phyloP scores from a whole-genome alignment of 495 filamentous ascomycete genomes.

The Penicillium fimorum region DNA sequence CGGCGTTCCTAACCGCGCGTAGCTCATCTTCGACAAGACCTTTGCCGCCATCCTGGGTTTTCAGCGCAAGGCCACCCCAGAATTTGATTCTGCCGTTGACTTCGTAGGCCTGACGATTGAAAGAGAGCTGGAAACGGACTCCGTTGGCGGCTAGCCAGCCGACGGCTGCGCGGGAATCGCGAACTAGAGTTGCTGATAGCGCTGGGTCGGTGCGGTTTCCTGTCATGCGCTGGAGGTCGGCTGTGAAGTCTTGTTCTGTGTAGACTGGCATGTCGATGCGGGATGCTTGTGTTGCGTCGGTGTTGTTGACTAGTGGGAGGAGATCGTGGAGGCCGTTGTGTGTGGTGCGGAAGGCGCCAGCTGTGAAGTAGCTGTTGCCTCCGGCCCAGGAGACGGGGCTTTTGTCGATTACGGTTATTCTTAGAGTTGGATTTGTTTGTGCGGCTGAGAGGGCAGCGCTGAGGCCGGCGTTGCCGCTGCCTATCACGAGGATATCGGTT shows the following conservation, averaged over 20 bases:
- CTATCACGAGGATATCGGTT: conserved; percentile 53
- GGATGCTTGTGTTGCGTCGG: conserved; percentile 28
- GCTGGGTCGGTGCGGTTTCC: conserved; percentile 44
- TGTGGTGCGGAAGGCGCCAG: conserved; percentile 52
- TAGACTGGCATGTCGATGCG: conserved; percentile 49
- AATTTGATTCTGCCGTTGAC: conserved; percentile 56
- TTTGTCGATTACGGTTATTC: conserved; percentile 53
- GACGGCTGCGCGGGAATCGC: conserved; percentile 45
- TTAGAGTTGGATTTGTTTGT: conserved; percentile 31
- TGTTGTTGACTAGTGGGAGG: conserved; percentile 48
- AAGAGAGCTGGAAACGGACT: conserved; percentile 54
- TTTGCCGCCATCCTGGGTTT: conserved; percentile 57
- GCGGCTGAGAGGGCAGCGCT: conserved; percentile 51
- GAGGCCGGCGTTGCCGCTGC: conserved; percentile 60
- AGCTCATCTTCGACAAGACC: conserved; percentile 51
- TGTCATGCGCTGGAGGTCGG: conserved; percentile 52
- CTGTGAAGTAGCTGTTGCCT: conserved; percentile 59
- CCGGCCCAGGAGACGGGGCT: conserved; percentile 52
- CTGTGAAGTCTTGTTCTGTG: conserved; percentile 41
- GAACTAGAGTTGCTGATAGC: conserved; percentile 45
- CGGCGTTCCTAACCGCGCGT: conserved; percentile 37
- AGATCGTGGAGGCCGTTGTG: conserved; percentile 49
- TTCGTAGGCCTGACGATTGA: conserved; percentile 60
- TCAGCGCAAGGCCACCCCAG: conserved; percentile 59
- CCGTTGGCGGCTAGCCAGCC: conserved; percentile 56